Evolutionary conservation across 129 eudicot species (phyloP).

Genomic region (Oenanthe sinensis): DNA sequence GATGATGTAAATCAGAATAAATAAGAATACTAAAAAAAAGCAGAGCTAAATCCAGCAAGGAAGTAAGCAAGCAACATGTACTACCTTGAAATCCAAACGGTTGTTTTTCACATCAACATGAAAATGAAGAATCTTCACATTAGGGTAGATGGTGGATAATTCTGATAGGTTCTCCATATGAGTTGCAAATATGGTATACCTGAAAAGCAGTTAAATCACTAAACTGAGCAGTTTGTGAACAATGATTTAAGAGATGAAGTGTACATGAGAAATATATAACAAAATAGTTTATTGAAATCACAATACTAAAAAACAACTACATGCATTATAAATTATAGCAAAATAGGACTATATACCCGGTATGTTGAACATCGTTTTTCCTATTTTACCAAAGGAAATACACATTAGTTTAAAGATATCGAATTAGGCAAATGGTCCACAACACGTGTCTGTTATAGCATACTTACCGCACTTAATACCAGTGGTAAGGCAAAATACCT

Average conservation of each 20-base stretch:
- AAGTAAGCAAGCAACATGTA: slow-evolving; percentile 5
- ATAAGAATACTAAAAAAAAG: background rate
- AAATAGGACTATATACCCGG: background rate
- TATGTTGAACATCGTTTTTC: background rate
- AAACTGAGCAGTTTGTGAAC: background rate
- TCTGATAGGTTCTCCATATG: slow-evolving; percentile 91
- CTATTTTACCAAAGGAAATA: background rate
- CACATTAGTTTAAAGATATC: background rate
- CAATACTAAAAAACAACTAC: background rate
- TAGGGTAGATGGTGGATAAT: slow-evolving; percentile 71
- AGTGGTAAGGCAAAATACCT: no score
- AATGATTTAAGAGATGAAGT: background rate
- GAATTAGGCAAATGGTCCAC: no score
- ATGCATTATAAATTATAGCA: background rate
- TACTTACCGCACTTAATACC: no score
- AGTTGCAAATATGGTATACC: slow-evolving; percentile 85
- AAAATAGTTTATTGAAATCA: background rate
- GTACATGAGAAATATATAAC: background rate
- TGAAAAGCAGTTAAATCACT: slow-evolving; percentile 18
- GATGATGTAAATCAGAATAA: slow-evolving; percentile 20
- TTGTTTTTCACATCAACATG: slow-evolving; percentile 70
- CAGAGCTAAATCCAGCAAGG: background rate
- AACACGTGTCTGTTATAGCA: no score
- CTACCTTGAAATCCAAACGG: slow-evolving; percentile 92
- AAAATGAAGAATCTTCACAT: slow-evolving; percentile 82